A percentile compares a stretch with the other conserved stretches of the same genome.
Conservation (phyloP, 148 eudicot species). For the Chenopodium berlandieri region DNA sequence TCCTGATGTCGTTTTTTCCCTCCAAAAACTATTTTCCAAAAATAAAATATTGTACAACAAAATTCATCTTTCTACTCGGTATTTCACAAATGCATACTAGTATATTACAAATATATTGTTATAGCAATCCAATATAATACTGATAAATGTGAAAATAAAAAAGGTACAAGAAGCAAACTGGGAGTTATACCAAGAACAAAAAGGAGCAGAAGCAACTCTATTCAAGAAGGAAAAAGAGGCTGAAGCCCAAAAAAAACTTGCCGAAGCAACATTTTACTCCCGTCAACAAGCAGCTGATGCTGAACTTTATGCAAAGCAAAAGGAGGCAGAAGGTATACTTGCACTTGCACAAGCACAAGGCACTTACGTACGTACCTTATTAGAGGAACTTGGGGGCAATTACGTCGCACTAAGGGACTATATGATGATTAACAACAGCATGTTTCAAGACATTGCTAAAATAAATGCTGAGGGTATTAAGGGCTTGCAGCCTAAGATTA, state of each 20-base stretch:
- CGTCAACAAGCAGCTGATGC: constrained; percentile 56
- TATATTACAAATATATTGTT: no score
- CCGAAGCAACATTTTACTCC: constrained; percentile 40
- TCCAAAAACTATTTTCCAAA: no score
- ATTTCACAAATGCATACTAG: no score
- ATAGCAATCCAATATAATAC: neutral
- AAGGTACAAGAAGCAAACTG: constrained; percentile 73
- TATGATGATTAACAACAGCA: constrained; percentile 52
- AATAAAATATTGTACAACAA: no score
- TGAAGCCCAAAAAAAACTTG: constrained; percentile 37
- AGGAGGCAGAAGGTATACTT: constrained; percentile 49
- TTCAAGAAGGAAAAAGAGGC: constrained; percentile 42
- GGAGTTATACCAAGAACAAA: constrained; percentile 56
- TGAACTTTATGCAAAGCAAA: constrained; percentile 48
- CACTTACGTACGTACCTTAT: constrained; percentile 36
- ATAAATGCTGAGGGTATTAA: constrained; percentile 47
- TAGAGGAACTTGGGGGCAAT: constrained; percentile 42
- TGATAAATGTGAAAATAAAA: neutral
- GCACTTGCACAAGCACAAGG: constrained; percentile 55
- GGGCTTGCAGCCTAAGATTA: constrained; percentile 56
- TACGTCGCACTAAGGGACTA: constrained; percentile 53
- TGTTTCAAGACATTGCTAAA: constrained; percentile 58
- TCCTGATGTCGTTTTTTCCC: no score
- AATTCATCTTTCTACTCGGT: neutral
- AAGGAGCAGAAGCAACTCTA: constrained; percentile 48